Base-by-base conservation (phyloP, 2,329 filamentous ascomycete species). In the Madurella fahalii region DNA sequence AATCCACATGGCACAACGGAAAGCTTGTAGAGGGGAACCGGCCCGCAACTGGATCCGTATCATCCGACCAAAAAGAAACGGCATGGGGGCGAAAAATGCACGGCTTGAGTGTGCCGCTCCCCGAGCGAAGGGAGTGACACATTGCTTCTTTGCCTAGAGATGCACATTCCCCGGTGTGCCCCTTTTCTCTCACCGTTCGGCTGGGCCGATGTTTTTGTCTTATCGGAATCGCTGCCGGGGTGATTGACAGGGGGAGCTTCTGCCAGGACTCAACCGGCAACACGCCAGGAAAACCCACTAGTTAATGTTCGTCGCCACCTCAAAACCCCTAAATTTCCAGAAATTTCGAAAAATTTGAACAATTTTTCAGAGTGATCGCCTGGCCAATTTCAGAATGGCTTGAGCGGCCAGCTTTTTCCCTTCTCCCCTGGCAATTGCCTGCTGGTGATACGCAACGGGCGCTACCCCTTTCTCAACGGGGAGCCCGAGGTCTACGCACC, bases 371-470 rank as follows among this genome's bases (percentile, higher is more conserved):
- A 37, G 34, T 11, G 56, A 53, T 50, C 43, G 53, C 47, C 61
- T 42, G 11, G 55, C 59, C 51, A 68, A 52, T 50, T 63, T 61
- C 56, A 67, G 52, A 31, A 82, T 71, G 49, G 74, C 77, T 30
- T 73, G 68, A 13, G 75, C 73, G 52, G 80, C 72, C 17, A 73
- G 69, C 42, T 61, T 67, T 57, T 73, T 73, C 15, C 78, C 79
- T 48, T 73, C 74, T 25, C 65, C 67, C 54, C 72, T 70, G 43
- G 76, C 72, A 65, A 80, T 77, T 47, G 76, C 74, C 62, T 83
- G 79, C 55, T 80, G 84, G 65, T 85, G 82, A 61, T 80, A 78
- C 39, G 81, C 81, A 42, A 72, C 70, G 7, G 65, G 66, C 34
- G 83, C 72, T 30, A 69, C 70, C 49, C 68, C 71, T 58, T 70